Evolutionary conservation across 2,329 filamentous ascomycete species (phyloP).

Genomic region (Calonectria ilicicola): DNA sequence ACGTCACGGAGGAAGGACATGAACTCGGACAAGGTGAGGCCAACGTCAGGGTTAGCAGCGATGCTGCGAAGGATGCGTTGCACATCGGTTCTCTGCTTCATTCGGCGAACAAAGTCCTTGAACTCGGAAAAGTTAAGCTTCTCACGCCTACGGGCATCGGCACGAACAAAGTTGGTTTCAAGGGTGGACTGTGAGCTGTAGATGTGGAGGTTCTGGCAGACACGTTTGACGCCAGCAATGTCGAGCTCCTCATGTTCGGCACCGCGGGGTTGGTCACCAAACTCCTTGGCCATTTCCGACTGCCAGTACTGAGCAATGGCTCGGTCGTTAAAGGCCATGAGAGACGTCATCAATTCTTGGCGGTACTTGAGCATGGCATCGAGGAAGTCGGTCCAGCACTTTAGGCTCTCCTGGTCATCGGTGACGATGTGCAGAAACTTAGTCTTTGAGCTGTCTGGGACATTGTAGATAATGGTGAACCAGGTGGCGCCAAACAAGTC

Average conservation of each 20-base stretch:
- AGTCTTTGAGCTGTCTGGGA: conserved; percentile 82
- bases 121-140: conserved; percentile 85
- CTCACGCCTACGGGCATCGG: conserved; percentile 73
- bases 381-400: conserved; percentile 86
- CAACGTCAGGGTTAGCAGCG: conserved; percentile 68
- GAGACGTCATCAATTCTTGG: conserved; percentile 88
- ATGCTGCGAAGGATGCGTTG: conserved; percentile 76
- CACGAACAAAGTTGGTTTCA: conserved; percentile 78
- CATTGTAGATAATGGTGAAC: conserved; percentile 90
- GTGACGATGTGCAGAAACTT: conserved; percentile 93
- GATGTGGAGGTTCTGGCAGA: conserved; percentile 93
- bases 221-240: conserved; percentile 80
- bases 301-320: conserved; percentile 89
- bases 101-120: conserved; percentile 81
- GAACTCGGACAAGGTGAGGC: conserved; percentile 81
- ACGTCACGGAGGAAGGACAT: conserved; percentile 77
- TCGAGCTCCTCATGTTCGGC: conserved; percentile 78
- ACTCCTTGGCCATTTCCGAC: conserved; percentile 81
- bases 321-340: conserved; percentile 87
- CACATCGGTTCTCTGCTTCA: conserved; percentile 89
- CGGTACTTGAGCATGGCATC: conserved; percentile 87
- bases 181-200: conserved; percentile 85
- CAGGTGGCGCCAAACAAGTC: conserved; percentile 77
- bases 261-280: conserved; percentile 61
- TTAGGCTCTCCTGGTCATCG: conserved; percentile 76